Evolutionary conservation across 805 yeast genomes (phyloP), one percentile per base, ranked within the genome.

Genomic region (Pichia deserticola): DNA sequence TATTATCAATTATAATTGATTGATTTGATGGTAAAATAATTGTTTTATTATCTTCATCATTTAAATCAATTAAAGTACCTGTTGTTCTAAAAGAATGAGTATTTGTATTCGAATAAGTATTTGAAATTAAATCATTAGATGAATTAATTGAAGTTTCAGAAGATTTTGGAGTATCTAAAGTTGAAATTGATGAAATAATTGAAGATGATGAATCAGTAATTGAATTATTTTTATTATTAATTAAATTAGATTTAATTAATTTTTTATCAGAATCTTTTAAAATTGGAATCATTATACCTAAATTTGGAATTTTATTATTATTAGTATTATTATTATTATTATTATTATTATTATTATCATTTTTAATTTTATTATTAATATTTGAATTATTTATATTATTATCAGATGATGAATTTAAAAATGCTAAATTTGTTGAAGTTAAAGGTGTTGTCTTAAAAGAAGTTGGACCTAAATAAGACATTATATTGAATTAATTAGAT

Each of bases 381-480:
- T 28, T 15, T 9, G 13, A 29, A 29, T 27, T 42, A 8, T 15
- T 36, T 33, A 20, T 10, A 4, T 9, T 42, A 11, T 32, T 34
- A 35, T n/a, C 37, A 8, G 32, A 40, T 13, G 42, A 11, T 47
- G 57, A 58, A 47, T 63, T 63, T 47, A 66, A 53, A 42, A 57
- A 62, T 32, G 65, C 63, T 40, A 66, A 54, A 51, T 66, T 66
- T 41, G 56, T 60, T 8, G 60, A 51, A 7, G 70, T 66, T 13
- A 66, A 47, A 27, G 69, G 70, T 35, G 69, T 60, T 13, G 70
- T 66, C n/a, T 57, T 61, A 51, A 65, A 66, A 7, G 69, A 56
- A 52, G 57, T 64, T 36, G 70, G 69, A 33, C 70, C 70, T 40
- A 66, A 51, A 51, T 65, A 66, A 48, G 70, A 63, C 70, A 66